phyloP scores from a whole-genome alignment of 805 yeast species.

The Yarrowia sp. region DNA sequence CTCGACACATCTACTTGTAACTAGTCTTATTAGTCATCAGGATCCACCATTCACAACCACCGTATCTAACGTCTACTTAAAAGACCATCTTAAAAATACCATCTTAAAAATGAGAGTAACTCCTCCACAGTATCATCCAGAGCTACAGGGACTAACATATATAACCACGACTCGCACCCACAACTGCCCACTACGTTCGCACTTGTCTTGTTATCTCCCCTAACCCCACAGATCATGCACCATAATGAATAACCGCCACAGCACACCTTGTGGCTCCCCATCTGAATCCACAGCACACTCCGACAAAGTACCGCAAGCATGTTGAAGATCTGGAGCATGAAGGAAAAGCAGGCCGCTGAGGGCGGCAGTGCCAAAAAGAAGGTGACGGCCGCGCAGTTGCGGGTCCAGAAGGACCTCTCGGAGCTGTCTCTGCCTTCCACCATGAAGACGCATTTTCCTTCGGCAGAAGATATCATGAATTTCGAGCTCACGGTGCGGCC shows the following conservation, averaged over 20 bases:
- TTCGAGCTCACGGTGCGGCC: slow-evolving; percentile 68
- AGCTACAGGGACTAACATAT: too few species aligned
- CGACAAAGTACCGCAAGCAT: background rate
- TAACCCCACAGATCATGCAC: slow-evolving; percentile 7
- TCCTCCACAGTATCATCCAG: too few species aligned
- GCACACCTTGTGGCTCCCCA: background rate
- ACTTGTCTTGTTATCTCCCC: background rate
- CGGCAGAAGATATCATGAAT: slow-evolving; percentile 64
- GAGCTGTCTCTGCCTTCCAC: slow-evolving; percentile 70
- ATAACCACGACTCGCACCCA: too few species aligned
- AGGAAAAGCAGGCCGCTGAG: slow-evolving; percentile 61
- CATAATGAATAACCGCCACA: slow-evolving; percentile 18
- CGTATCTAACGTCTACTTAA: too few species aligned
- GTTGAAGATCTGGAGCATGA: slow-evolving; percentile 67
- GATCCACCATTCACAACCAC: too few species aligned
- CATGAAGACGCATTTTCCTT: slow-evolving; percentile 59
- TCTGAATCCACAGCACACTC: background rate
- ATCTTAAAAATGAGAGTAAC: too few species aligned
- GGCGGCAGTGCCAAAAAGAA: slow-evolving; percentile 49
- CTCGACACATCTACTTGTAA: too few species aligned
- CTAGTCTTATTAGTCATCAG: too few species aligned
- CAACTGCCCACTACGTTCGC: too few species aligned
- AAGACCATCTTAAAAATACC: too few species aligned
- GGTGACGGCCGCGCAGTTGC: slow-evolving; percentile 69
- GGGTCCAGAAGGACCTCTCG: slow-evolving; percentile 75